Conservation (phyloP, 2,329 filamentous ascomycete genomes). For the Ophiocordyceps sinensis region DNA sequence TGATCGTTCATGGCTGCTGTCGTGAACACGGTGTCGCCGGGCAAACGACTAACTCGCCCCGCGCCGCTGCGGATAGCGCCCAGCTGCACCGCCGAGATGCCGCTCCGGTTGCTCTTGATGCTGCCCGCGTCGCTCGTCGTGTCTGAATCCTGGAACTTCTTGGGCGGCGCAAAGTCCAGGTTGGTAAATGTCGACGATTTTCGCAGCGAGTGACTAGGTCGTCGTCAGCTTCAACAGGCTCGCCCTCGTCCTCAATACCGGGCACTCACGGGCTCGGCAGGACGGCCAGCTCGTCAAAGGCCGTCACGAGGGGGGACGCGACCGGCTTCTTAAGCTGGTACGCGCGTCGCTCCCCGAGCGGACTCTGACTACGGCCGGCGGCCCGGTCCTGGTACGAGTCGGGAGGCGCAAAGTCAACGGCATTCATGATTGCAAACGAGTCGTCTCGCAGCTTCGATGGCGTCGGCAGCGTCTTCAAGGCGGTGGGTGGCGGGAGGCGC, state of each 20-base stretch:
- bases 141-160: constrained; percentile 52
- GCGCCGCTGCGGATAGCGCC: constrained; percentile 67
- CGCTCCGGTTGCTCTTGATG: constrained; percentile 51
- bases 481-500: constrained; percentile 51
- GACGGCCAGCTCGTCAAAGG: constrained; percentile 73
- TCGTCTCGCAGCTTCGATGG: constrained; percentile 77
- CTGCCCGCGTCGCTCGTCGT: constrained; percentile 51
- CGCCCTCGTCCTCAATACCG: too few relatives aligned
- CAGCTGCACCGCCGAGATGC: constrained; percentile 56
- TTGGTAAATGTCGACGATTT: constrained; percentile 67
- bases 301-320: constrained; percentile 64
- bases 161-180: constrained; percentile 69
- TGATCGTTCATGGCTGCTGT: constrained; percentile 48
- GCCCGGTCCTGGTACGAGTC: constrained; percentile 49
- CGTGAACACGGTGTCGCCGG: constrained; percentile 69
- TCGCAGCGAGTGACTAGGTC: constrained; percentile 48
- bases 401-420: constrained; percentile 80
- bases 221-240: constrained; percentile 1
- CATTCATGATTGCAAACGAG: constrained; percentile 49
- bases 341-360: constrained; percentile 48
- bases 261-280: constrained; percentile 81
- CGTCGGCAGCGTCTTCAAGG: constrained; percentile 66
- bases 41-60: constrained; percentile 74
- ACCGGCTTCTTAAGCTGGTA: constrained; percentile 62
- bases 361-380: constrained; percentile 53